Evolutionary conservation across 176 grass and related monocot species (phyloP).

Genomic region (Canna indica): DNA sequence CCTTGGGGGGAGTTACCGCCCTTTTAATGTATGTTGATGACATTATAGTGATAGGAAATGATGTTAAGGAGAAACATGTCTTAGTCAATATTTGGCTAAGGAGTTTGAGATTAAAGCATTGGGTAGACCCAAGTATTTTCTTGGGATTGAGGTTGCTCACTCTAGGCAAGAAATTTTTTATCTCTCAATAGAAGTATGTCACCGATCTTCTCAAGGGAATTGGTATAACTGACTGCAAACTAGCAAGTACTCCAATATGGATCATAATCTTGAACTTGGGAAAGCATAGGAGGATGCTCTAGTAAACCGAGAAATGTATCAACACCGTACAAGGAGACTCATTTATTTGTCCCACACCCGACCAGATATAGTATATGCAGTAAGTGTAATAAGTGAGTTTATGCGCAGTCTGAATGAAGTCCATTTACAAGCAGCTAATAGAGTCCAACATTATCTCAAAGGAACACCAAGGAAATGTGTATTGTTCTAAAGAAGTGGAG

Average conservation of each 20-base stretch:
- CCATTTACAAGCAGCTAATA: neutral
- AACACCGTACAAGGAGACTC: neutral
- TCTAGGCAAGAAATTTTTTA: neutral
- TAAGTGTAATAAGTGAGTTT: neutral
- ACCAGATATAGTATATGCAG: neutral
- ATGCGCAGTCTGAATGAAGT: neutral
- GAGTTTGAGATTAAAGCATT: neutral
- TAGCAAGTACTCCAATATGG: neutral
- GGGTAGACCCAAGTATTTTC: neutral
- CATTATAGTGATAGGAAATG: neutral
- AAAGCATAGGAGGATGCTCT: neutral
- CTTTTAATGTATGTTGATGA: constrained; percentile 3
- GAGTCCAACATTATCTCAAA: too few species aligned
- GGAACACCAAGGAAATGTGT: too few species aligned
- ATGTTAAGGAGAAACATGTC: neutral
- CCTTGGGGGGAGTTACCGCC: neutral
- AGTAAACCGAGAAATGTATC: neutral
- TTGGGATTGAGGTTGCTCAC: neutral
- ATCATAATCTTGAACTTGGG: neutral
- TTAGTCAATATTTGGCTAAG: too few species aligned
- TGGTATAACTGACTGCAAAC: neutral
- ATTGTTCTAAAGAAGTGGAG: neutral
- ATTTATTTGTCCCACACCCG: neutral
- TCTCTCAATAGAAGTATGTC: neutral
- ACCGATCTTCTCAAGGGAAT: neutral